Conservation (phyloP, 352 stramenopile genomes). For the Thraustochytrium striatum region DNA sequence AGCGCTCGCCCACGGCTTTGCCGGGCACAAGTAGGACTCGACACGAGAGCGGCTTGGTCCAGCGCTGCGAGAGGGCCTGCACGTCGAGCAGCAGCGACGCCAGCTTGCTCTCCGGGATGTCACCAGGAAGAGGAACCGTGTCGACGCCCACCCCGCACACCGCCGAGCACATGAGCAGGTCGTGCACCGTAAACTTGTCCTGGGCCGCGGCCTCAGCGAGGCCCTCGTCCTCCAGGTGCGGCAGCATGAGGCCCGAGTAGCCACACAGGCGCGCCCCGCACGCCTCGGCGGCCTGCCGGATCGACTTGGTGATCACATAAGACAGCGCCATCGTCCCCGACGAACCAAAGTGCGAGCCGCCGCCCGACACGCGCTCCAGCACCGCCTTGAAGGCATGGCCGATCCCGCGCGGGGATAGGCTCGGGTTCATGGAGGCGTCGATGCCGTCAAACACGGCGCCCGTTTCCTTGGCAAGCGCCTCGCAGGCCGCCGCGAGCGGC, state of each 20-base stretch:
- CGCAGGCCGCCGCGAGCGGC: neutral
- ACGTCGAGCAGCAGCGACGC: slow-evolving; percentile 63
- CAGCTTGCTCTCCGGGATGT: slow-evolving; percentile 55
- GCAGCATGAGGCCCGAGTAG: slow-evolving; percentile 50
- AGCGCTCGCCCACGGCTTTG: slow-evolving; percentile 57
- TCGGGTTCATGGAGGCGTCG: slow-evolving; percentile 33
- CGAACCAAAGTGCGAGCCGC: neutral
- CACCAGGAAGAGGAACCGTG: slow-evolving; percentile 63
- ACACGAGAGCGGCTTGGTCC: slow-evolving; percentile 66
- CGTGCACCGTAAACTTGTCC: slow-evolving; percentile 14
- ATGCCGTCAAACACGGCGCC: neutral
- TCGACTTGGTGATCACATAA: neutral
- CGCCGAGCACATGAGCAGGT: slow-evolving; percentile 60
- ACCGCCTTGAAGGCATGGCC: neutral
- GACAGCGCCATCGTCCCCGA: slow-evolving; percentile 31
- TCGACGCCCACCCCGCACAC: slow-evolving; percentile 70
- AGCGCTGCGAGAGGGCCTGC: slow-evolving; percentile 59
- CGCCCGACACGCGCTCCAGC: neutral
- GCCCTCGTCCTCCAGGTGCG: slow-evolving; percentile 43
- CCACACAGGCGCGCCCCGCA: slow-evolving; percentile 6
- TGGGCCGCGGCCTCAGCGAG: neutral
- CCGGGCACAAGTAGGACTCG: slow-evolving; percentile 63
- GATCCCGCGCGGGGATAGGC: neutral
- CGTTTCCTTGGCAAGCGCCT: neutral
- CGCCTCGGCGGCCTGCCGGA: neutral